These are phyloP conservation scores for Syzygium syzygioides DNA, from an alignment of 441 rosid species.

Conservation along the genomic window DNA sequence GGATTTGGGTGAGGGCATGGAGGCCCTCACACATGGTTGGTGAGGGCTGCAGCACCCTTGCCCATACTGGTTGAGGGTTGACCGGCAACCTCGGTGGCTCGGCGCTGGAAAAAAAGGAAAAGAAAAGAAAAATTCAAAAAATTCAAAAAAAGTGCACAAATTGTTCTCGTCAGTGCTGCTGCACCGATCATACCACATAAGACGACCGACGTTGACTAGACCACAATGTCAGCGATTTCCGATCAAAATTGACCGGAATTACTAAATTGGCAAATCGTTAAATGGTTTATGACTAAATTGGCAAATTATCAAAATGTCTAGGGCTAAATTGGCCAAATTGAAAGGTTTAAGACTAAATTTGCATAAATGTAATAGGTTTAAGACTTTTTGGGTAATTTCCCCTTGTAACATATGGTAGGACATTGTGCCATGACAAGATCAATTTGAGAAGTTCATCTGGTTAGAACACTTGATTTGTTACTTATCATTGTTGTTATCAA, in stretches of 20 bases:
- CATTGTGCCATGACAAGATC: not conserved
- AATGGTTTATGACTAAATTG: not conserved
- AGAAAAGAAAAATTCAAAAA: too few relatives aligned
- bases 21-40: too few relatives aligned
- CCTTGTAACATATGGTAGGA: not conserved
- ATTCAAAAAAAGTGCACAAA: too few relatives aligned
- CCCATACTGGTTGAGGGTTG: too few relatives aligned
- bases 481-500: not conserved
- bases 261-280: not conserved
- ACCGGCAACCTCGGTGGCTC: too few relatives aligned
- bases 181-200: not conserved
- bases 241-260: too few relatives aligned
- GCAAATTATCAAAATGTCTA: not conserved
- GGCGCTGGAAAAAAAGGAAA: too few relatives aligned
- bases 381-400: not conserved
- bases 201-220: not conserved
- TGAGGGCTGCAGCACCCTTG: accelerated
- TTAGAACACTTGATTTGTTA: not conserved
- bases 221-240: too few relatives aligned
- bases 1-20: too few relatives aligned
- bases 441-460: not conserved
- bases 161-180: too few relatives aligned
- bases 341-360: too few relatives aligned
- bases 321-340: not conserved
- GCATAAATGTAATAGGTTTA: not conserved